Base-by-base conservation (phyloP, 768 basidiomycete genomes). In the Boletus eberwhitei region DNA sequence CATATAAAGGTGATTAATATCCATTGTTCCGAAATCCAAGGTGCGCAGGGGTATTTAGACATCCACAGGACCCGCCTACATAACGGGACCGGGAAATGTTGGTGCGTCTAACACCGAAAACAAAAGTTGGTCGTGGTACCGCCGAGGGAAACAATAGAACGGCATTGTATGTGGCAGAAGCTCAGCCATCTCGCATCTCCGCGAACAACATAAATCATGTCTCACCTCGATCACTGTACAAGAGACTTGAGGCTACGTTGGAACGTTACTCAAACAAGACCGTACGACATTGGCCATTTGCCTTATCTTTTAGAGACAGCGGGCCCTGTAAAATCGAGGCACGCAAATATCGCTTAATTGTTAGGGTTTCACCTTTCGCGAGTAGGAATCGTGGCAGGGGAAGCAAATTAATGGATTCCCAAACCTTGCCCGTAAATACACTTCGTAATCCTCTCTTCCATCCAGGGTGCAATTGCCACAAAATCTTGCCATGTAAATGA, bases 401-500 rank as follows among this genome's bases (percentile, higher is more conserved):
- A 45, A 8, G 36, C 45, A 38, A 34, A 52, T 54, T 37, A 59
- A 45, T 60, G 77, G 50, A 80, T 77, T 34, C 89, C 88, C 38
- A 92, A 73, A n/a, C 89, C 87, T 47, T 80, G 77, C 1, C 90
- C 90, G 53, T 83, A 77, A 56, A 91, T 84, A 63, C 75, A 79
- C 63, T 76, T 84, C 31, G 83, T 79, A 53, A 89, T 77, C 52
- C 74, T 75, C 50, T 84, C 80, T 53, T 85, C 79, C 74, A 92
- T 79, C 90, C 90, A 92, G 4, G 88, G 90, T 37, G 90, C 87
- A 53, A 91, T 81, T 32, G 82, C 77, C 65, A 77, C 76, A 37
- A 93, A 71, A 66, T 92, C 90, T 19, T 73, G 72, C 83, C 83
- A 86, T 0, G 77, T 79, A 55, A 92, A 83, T 12, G 88, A 89